These are phyloP conservation scores for Trifolium pratense DNA, from an alignment of 306 rosid species.

Conservation along the genomic window DNA sequence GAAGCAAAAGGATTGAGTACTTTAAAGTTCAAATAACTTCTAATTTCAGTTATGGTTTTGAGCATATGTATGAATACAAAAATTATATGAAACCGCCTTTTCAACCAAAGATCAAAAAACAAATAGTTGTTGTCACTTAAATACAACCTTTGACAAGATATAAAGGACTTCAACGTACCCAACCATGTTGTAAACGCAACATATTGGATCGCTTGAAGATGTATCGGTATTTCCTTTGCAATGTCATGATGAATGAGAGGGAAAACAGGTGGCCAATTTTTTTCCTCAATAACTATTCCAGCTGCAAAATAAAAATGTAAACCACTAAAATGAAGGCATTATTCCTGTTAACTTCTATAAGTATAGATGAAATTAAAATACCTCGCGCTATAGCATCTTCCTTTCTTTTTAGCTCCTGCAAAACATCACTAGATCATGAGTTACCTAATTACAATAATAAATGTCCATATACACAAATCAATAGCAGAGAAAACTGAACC, in stretches of 20 bases:
- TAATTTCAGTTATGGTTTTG: too few relatives aligned
- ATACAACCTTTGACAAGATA: too few relatives aligned
- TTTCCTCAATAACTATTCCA: constrained; percentile 76
- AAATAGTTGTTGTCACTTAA: too few relatives aligned
- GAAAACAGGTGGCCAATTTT: constrained; percentile 85
- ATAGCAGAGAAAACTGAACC: constrained; percentile 11
- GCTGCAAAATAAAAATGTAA: constrained; percentile 57
- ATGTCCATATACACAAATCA: constrained; percentile 2
- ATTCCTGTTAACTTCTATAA: not conserved
- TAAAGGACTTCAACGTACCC: constrained; percentile 57
- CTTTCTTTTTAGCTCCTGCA: constrained; percentile 79
- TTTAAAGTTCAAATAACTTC: too few relatives aligned
- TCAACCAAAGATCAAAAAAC: too few relatives aligned
- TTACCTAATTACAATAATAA: constrained; percentile 19
- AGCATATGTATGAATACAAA: too few relatives aligned
- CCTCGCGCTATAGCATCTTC: constrained; percentile 83
- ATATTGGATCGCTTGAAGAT: constrained; percentile 83
- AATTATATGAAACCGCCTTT: too few relatives aligned
- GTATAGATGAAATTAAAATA: constrained; percentile 47
- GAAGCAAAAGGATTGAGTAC: too few relatives aligned
- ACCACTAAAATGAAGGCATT: constrained; percentile 24
- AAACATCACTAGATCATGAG: constrained; percentile 40
- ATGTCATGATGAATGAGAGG: constrained; percentile 95
- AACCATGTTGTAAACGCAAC: constrained; percentile 86
- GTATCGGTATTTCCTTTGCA: constrained; percentile 81